Evolutionary conservation across 208 protist genomes (phyloP), one percentile per base, ranked within the genome.

Genomic region (Acanthamoeba lenticulata): DNA sequence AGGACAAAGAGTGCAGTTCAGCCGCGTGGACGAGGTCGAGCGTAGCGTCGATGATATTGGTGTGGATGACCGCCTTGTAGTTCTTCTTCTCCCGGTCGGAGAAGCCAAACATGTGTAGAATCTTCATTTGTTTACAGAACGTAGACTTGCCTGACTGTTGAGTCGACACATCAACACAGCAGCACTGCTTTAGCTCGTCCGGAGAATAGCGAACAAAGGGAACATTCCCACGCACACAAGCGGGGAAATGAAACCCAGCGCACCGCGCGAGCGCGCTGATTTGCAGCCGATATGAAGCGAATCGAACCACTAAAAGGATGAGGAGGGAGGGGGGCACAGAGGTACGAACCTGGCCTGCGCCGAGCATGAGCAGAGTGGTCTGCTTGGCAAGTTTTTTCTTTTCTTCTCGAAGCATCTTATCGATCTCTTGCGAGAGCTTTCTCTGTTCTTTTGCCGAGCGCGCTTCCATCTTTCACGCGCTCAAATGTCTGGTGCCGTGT

Each of bases 121-220:
- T 94, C 52, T 96, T 97, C 97, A 98, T 98, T 83, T 98, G 97
- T 79, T 97, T 97, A 65, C 97, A 95, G 38, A 98, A 92, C 7
- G 97, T 98, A 24, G 93, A 96, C 92, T 98, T 98, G 62, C 97
- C 97, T 32, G 94, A 97, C 90, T 98, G 97, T n/a, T 97, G 97
- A 2, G 95, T 47, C 38, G 95, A 96, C 91, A 90, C 44, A 60
- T 27, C 60, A 47, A 83, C 32, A 29, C 24, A 5, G 74, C 13
- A 5, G 21, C 9, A 34, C 15, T 49, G 19, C 13, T 32, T 74
- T 74, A 5, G 36, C 24, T 27, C 27, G 60, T 69, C 27, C 1
- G 9, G 9, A n/a, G 11, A 11, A 9, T 27, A 69, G 17, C 19
- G 1, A 69, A 9, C 11, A 9, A 9, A 49, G 11, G 27, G 72